Conservation (phyloP, 495 filamentous ascomycete species). For the Penicillium dipodomyicola region DNA sequence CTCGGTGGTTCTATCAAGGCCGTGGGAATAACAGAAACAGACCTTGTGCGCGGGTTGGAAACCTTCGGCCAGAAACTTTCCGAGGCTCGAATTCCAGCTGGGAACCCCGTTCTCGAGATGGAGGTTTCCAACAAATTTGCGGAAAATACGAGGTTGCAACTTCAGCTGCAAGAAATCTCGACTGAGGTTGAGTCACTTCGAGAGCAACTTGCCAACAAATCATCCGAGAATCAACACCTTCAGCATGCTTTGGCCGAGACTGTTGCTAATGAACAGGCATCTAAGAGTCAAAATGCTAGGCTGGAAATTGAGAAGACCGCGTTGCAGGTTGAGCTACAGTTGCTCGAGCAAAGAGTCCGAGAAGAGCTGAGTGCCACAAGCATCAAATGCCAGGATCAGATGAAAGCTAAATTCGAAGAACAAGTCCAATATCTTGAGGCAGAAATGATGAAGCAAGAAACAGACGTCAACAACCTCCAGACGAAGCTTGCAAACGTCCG, state of each 20-base stretch:
- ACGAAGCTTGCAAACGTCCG: conserved; percentile 22
- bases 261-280: conserved; percentile 11
- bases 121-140: conserved; percentile 17
- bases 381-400: conserved; percentile 19
- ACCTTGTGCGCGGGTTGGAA: conserved; percentile 24
- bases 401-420: conserved; percentile 24
- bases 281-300: conserved; percentile 10
- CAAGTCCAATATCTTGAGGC: conserved; percentile 21
- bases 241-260: conserved; percentile 22
- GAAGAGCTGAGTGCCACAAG: conserved; percentile 27
- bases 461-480: conserved; percentile 9
- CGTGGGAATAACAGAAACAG: conserved; percentile 16
- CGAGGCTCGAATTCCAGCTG: conserved; percentile 21
- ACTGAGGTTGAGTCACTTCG: conserved; percentile 16
- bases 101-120: conserved; percentile 12
- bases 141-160: conserved; percentile 30
- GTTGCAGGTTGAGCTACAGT: conserved; percentile 21
- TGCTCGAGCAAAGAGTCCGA: conserved; percentile 23
- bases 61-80: conserved; percentile 22
- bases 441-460: conserved; percentile 27
- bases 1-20: conserved; percentile 20
- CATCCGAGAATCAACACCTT: conserved; percentile 18
- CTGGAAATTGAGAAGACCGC: conserved; percentile 22
- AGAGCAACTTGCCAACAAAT: conserved; percentile 17
- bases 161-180: conserved; percentile 22